phyloP scores from a whole-genome alignment of 257 asterid species.

The Echites panduratus region DNA sequence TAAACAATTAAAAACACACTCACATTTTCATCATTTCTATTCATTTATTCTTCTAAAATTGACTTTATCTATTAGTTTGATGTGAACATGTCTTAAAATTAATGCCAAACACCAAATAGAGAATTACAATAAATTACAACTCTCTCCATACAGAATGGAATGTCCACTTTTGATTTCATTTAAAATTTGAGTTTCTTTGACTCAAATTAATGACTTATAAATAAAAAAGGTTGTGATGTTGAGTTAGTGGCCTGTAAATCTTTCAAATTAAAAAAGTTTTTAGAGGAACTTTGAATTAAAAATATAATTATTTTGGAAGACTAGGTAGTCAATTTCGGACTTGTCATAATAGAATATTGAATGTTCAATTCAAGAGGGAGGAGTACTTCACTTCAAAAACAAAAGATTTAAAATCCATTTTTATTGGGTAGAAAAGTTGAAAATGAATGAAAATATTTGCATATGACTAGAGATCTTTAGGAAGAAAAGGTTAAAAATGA shows the following conservation, averaged over 20 bases:
- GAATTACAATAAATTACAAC: neutral
- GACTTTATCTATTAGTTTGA: neutral
- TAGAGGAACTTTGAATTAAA: too few species aligned
- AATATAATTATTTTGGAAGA: too few species aligned
- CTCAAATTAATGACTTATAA: too few species aligned
- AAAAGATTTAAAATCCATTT: neutral
- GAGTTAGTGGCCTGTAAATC: too few species aligned
- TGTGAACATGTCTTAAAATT: neutral
- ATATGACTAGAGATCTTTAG: neutral
- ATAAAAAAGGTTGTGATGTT: too few species aligned
- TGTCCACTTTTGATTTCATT: too few species aligned
- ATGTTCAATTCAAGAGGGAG: too few species aligned
- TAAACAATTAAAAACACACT: neutral
- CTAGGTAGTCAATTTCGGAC: too few species aligned
- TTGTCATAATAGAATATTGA: too few species aligned
- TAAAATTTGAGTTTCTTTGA: too few species aligned
- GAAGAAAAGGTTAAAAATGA: neutral
- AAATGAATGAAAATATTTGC: neutral
- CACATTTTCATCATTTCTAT: neutral
- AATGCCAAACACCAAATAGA: neutral
- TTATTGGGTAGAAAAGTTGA: neutral
- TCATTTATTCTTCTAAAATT: neutral
- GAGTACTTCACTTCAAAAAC: neutral
- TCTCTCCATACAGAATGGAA: too few species aligned
- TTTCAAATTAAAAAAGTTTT: too few species aligned